Percentiles rank a stretch among this genome's conserved stretches.
These are phyloP conservation scores for Rhodotorula graminis DNA, from an alignment of 768 basidiomycete genomes.

Conservation along the genomic window DNA sequence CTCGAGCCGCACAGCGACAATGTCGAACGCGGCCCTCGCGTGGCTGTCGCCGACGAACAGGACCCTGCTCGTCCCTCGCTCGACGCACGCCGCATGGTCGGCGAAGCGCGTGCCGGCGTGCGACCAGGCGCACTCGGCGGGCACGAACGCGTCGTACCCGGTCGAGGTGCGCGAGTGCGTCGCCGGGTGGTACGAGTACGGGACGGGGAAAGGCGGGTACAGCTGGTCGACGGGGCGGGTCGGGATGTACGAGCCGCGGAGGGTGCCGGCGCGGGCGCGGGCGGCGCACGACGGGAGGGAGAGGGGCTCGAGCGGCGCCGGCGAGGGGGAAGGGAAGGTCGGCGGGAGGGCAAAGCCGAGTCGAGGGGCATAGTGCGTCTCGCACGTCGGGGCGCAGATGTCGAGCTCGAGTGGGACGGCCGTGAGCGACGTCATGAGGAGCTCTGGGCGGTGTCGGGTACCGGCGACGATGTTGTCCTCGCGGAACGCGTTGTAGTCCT, in stretches of 20 bases:
- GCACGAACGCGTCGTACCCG: constrained; percentile 10
- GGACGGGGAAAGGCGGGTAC: background rate
- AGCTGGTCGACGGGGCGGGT: background rate
- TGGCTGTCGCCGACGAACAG: constrained; percentile 27
- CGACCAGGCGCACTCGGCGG: background rate
- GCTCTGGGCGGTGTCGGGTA: background rate
- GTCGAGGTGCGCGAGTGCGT: constrained; percentile 10
- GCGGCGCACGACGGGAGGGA: background rate
- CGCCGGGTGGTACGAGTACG: background rate
- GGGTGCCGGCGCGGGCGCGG: background rate
- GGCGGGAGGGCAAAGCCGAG: background rate
- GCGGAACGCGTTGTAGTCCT: constrained; percentile 13
- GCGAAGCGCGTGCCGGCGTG: constrained; percentile 24
- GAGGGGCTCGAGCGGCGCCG: background rate
- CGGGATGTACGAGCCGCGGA: background rate
- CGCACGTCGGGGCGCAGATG: constrained; percentile 2
- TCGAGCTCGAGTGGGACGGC: constrained; percentile 5
- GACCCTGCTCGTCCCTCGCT: background rate
- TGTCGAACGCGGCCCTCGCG: constrained; percentile 18
- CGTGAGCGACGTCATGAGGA: constrained; percentile 3
- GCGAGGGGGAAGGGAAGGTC: background rate
- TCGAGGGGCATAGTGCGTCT: background rate
- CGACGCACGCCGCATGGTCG: constrained; percentile 13
- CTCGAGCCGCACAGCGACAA: constrained; percentile 5
- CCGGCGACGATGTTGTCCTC: background rate